These are phyloP conservation scores for Zostera marina DNA, from an alignment of 116 monocot genomes.

Conservation along the genomic window DNA sequence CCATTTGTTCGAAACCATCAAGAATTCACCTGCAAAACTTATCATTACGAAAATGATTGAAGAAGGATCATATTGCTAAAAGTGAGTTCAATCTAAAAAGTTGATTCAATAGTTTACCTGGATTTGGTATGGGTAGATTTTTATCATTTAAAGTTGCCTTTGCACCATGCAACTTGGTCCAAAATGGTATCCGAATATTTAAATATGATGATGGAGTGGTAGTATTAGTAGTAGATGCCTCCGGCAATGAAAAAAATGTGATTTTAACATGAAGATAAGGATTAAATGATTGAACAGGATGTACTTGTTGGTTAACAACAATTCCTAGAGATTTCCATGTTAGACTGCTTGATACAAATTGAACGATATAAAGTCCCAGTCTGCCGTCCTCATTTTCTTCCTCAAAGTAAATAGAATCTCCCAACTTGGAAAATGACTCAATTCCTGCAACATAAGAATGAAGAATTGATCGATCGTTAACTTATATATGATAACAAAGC, in stretches of 20 bases:
- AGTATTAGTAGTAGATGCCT: slow-evolving; percentile 6
- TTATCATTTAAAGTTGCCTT: slow-evolving; percentile 44
- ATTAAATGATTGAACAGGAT: slow-evolving; percentile 36
- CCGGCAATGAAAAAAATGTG: slow-evolving; percentile 40
- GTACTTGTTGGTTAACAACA: slow-evolving; percentile 30
- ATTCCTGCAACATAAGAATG: slow-evolving; percentile 41
- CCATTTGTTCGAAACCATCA: slow-evolving; percentile 55
- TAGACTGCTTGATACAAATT: slow-evolving; percentile 73
- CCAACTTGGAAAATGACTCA: slow-evolving; percentile 7
- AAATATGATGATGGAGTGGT: slow-evolving; percentile 28
- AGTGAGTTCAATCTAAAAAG: neutral
- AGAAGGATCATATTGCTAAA: neutral
- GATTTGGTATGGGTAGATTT: slow-evolving; percentile 30
- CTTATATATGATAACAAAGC: neutral
- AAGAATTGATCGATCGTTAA: neutral
- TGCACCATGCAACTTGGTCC: slow-evolving; percentile 42
- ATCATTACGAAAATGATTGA: neutral
- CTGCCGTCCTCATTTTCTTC: slow-evolving; percentile 36
- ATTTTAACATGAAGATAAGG: slow-evolving; percentile 35
- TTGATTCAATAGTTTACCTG: slow-evolving; percentile 27
- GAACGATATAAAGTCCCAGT: slow-evolving; percentile 50
- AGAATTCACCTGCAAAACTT: slow-evolving; percentile 44
- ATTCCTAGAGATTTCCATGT: slow-evolving; percentile 68
- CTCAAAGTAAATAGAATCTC: slow-evolving; percentile 88
- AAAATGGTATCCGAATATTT: slow-evolving; percentile 64